A percentile compares a stretch with the other conserved stretches of the same genome.
phyloP scores from a whole-genome alignment of 352 stramenopile species.

The Globisporangium acanthophoron region DNA sequence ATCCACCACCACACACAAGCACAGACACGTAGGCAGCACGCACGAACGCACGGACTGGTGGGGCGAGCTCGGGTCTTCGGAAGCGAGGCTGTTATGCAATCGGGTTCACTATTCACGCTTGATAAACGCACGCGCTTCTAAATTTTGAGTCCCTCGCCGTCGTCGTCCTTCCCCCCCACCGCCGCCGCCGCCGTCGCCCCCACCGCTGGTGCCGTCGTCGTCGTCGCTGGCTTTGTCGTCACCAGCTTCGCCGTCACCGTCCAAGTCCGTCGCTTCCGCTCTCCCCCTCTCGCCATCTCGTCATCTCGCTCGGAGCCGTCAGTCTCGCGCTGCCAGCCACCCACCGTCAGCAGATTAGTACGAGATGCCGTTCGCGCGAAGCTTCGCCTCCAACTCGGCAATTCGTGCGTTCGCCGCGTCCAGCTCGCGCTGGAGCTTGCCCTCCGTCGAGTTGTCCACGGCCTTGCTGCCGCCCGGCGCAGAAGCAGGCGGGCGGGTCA shows the following conservation, averaged over 20 bases:
- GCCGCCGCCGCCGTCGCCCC: too few species aligned
- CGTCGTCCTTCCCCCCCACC: not conserved
- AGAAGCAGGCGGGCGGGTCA: constrained; percentile 24
- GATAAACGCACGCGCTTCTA: constrained; percentile 8
- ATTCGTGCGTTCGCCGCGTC: constrained; percentile 81
- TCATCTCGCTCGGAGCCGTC: not conserved
- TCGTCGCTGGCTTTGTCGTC: constrained; percentile 1
- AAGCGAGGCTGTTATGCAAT: constrained; percentile 15
- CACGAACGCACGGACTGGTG: not conserved
- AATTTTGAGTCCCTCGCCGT: constrained; percentile 9
- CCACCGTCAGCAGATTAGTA: constrained; percentile 27
- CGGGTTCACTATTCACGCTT: constrained; percentile 13
- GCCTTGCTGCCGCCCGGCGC: constrained; percentile 12
- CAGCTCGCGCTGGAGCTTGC: constrained; percentile 71
- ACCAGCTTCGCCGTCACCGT: not conserved
- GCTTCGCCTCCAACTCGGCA: constrained; percentile 63
- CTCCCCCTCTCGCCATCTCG: not conserved
- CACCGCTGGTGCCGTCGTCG: not conserved
- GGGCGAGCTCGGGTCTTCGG: not conserved
- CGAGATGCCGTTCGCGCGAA: constrained; percentile 61
- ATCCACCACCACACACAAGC: not conserved
- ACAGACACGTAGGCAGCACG: too few species aligned
- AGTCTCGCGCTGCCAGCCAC: not conserved
- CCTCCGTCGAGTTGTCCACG: constrained; percentile 36
- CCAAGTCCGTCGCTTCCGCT: not conserved